Conservation (phyloP, 1,139 yeast genomes). For the Saccharomycopsis crataegensis region DNA sequence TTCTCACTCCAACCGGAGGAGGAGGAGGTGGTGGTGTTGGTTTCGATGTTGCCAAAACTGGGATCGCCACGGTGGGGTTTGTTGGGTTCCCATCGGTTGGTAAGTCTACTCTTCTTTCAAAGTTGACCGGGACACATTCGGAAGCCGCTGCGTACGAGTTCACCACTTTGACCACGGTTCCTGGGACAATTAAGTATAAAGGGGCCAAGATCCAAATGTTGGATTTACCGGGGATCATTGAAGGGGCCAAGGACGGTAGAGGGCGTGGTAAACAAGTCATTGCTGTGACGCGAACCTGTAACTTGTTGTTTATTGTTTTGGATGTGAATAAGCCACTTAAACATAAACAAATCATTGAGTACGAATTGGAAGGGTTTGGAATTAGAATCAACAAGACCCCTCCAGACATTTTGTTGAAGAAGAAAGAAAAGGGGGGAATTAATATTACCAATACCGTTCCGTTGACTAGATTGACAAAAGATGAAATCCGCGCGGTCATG, state of each 20-base stretch:
- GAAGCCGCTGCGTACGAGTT: conserved; percentile 97
- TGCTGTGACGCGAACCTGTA: conserved; percentile 96
- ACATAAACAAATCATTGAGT: conserved; percentile 88
- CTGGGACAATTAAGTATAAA: conserved; percentile 89
- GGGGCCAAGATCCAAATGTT: conserved; percentile 98
- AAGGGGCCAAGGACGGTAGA: conserved; percentile 98
- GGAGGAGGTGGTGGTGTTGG: conserved; percentile 92
- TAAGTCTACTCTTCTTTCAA: conserved; percentile 76
- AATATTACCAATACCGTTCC: conserved; percentile 92
- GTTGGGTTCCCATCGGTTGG: conserved; percentile 99
- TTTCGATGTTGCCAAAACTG: conserved; percentile 95
- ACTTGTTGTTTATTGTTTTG: conserved; percentile 81
- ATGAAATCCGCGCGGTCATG: conserved; percentile 94
- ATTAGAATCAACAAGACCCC: conserved; percentile 86
- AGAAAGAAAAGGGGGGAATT: conserved; percentile 93
- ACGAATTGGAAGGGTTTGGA: conserved; percentile 95
- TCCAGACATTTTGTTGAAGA: conserved; percentile 84
- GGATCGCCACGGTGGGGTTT: conserved; percentile 94
- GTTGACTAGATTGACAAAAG: conserved; percentile 81
- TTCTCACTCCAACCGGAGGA: conserved; percentile 64
- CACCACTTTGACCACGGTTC: conserved; percentile 95
- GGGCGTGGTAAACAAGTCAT: conserved; percentile 99
- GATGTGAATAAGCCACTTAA: conserved; percentile 95
- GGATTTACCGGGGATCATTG: conserved; percentile 97
- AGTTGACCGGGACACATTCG: conserved; percentile 90